Percentiles rank a stretch among this genome's conserved stretches.
These are phyloP conservation scores for Cicer arietinum DNA, from an alignment of 306 rosid species.

Conservation along the genomic window DNA sequence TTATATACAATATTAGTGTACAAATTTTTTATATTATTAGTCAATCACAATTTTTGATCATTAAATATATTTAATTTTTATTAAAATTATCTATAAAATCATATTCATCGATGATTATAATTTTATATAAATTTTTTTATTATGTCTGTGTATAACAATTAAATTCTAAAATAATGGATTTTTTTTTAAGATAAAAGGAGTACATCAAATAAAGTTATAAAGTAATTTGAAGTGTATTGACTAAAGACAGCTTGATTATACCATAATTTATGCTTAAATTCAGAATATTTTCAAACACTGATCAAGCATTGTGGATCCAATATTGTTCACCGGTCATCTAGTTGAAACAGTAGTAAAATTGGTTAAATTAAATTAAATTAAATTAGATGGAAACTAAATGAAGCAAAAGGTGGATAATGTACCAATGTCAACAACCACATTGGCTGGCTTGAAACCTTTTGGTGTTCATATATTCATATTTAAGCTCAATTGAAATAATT, in stretches of 20 bases:
- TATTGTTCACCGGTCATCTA: conserved; percentile 23
- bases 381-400: background rate
- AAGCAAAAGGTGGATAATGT: conserved; percentile 29
- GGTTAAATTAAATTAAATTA: conserved; percentile 8
- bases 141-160: accelerated
- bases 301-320: conserved; percentile 9
- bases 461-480: conserved; percentile 24
- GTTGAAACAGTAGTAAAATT: conserved; percentile 22
- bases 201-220: conserved; percentile 47
- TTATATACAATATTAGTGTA: too few relatives aligned
- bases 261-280: conserved; percentile 2
- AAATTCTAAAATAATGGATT: conserved; percentile 33
- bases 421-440: conserved; percentile 39
- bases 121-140: too few relatives aligned
- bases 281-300: background rate
- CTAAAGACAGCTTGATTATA: conserved; percentile 36
- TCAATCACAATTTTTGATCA: too few relatives aligned
- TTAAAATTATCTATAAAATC: too few relatives aligned
- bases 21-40: too few relatives aligned
- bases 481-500: background rate
- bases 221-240: conserved; percentile 39
- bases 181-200: conserved; percentile 44
- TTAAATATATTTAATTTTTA: too few relatives aligned
- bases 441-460: conserved; percentile 31
- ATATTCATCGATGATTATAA: too few relatives aligned